phyloP scores from a whole-genome alignment of 192 early-diverging fungal genomes.

The Coemansia sp. region DNA sequence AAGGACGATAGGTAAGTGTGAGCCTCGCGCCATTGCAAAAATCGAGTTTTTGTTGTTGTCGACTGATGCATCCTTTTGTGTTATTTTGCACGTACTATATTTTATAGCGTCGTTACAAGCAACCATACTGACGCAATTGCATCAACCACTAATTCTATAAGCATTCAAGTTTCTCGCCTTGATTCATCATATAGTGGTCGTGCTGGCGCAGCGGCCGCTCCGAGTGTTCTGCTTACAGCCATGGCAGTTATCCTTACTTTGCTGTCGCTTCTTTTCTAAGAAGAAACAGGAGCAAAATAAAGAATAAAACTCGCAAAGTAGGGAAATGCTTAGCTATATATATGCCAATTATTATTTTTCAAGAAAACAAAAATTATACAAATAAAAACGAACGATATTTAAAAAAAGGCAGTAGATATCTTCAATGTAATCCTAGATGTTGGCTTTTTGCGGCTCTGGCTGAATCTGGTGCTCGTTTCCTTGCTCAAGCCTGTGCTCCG shows the following conservation, averaged over 20 bases:
- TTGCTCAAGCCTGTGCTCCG: not conserved
- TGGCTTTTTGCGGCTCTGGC: not conserved
- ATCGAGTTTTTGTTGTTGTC: not conserved
- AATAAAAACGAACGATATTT: not conserved
- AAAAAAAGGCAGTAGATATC: not conserved
- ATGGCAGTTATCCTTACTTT: not conserved
- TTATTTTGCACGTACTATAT: too few species aligned
- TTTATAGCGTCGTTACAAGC: not conserved
- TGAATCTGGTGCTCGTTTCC: not conserved
- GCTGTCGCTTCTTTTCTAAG: not conserved
- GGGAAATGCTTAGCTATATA: too few species aligned
- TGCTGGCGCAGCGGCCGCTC: not conserved
- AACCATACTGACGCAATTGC: not conserved
- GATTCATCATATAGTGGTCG: not conserved
- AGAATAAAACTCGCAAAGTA: too few species aligned
- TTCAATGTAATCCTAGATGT: too few species aligned
- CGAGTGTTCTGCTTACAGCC: not conserved
- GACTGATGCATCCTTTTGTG: not conserved
- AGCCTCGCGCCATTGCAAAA: too few species aligned
- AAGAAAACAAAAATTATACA: not conserved
- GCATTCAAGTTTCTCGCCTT: not conserved
- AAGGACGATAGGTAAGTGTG: constrained; percentile 30
- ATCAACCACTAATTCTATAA: not conserved
- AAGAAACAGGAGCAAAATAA: not conserved
- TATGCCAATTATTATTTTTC: too few species aligned